A percentile compares a stretch with the other conserved stretches of the same genome.
These are phyloP conservation scores for Teunomyces aglyptinius DNA, from an alignment of 805 yeast genomes.

Conservation along the genomic window DNA sequence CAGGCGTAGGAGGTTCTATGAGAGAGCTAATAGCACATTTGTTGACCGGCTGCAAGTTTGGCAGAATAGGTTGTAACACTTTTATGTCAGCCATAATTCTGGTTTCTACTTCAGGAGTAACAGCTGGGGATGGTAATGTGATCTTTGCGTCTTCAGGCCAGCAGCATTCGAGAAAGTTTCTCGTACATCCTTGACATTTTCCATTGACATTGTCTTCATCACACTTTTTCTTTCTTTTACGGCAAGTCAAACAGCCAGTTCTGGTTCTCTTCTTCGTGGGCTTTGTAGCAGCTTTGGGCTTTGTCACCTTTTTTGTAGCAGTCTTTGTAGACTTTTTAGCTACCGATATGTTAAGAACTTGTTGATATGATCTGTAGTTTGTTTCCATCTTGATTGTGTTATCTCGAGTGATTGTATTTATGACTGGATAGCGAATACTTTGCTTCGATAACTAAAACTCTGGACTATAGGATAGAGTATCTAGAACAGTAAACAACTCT, in stretches of 20 bases:
- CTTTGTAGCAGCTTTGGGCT: slow-evolving; percentile 11
- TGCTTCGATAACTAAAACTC: neutral
- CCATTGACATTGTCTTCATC: slow-evolving; percentile 47
- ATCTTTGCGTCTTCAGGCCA: slow-evolving; percentile 30
- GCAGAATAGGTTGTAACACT: slow-evolving; percentile 4
- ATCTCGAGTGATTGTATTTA: neutral
- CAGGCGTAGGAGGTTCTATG: slow-evolving; percentile 11
- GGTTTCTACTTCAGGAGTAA: slow-evolving; percentile 4
- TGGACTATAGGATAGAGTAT: neutral
- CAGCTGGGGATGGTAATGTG: neutral
- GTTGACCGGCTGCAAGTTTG: slow-evolving; percentile 2
- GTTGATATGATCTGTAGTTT: slow-evolving; percentile 15
- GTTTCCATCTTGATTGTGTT: neutral
- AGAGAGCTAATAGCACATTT: slow-evolving; percentile 13
- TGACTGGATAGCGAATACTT: too few relatives aligned
- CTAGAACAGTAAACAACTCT: neutral
- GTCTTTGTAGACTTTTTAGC: slow-evolving; percentile 5
- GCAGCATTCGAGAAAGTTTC: slow-evolving; percentile 44
- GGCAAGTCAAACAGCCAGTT: slow-evolving; percentile 60
- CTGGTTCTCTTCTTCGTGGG: slow-evolving; percentile 34
- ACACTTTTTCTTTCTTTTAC: slow-evolving; percentile 64
- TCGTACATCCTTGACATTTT: slow-evolving; percentile 44
- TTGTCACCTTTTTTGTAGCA: slow-evolving; percentile 9
- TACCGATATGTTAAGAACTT: slow-evolving; percentile 13
- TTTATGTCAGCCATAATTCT: slow-evolving; percentile 5